Evolutionary conservation across 2,329 filamentous ascomycete genomes (phyloP), one percentile per base, ranked within the genome.

Genomic region (Elsinoe fawcettii): DNA sequence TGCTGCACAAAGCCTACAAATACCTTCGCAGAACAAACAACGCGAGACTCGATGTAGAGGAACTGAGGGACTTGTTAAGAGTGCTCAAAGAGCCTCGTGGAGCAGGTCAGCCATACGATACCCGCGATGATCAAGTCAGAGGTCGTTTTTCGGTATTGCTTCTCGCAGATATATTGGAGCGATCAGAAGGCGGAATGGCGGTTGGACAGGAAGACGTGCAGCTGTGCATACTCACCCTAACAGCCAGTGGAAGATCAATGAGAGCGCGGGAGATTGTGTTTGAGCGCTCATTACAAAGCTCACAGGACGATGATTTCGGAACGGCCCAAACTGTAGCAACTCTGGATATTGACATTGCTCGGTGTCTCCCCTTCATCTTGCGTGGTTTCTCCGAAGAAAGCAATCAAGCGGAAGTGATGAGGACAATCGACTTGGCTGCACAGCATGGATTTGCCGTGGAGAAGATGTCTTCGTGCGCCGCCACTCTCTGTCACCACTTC

Each of bases 31-130:
- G 12, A 2, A 56, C 37, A 11, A 27, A 47, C 4, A 9, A 9
- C 5, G 27, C 41, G 16, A 14, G 22, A 20, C 23, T 56, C 11
- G 53, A 41, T 20, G 25, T 74, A 12, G 25, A 22, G 49, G 34
- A 23, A 2, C 16, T 39, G 8, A 20, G 34, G 16, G 30, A 37
- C 34, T 2, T 39, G n/a, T 14, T 37, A n/a, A 7, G n/a, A 8
- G 16, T 37, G 9, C 20, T 53, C 12, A 7, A 16, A 6, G 11
- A 16, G n/a, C 20, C 32, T 11, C 3, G 16, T 25, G 34, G 34
- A 4, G 3, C 25, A 23, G 7, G 4, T 2, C 9, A 11, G 30
- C 18, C 32, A 8, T 12, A 25, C 7, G 16, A 30, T 9, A 36
- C 1, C 23, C 16, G 16, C 16, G 20, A 34, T 11, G 49, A 37